Base-by-base conservation (phyloP, 2,329 filamentous ascomycete species). In the Exserohilum rostratum region DNA sequence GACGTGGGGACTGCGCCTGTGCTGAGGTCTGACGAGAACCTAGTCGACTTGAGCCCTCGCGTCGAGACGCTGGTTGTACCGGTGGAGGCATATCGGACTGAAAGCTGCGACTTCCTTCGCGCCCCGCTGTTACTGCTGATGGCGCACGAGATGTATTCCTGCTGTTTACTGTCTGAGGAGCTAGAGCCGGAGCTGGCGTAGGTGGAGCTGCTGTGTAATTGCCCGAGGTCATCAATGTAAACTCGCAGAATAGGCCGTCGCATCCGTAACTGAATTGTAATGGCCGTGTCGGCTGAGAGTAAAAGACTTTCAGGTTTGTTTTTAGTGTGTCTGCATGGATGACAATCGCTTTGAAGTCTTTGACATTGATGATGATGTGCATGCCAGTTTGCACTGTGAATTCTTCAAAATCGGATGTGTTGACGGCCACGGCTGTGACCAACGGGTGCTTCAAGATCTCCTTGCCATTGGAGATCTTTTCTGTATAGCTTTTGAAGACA, bases 191-290 rank as follows among this genome's bases (percentile, higher is more conserved):
- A 30, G 46, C 53, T 39, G 60, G 60, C 10, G 48, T 51, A 30
- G 58, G 31, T 72, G 46, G 73, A 74, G 45, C 44, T 70, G 76
- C 78, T 25, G 70, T 76, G 60, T 78, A 77, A 48, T 91, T 89
- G 12, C 90, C 90, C 7, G 89, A 86, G 1, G 90, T 93, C 89
- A 92, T 93, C 56, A 93, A 82, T 38, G 91, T 88, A 64, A 92
- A 93, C 61, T 93, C 88, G 72, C 87, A 90, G 33, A 84, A 77
- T 29, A 93, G 80, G 30, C 87, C 89, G 53, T 88, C 86, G 37
- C 84, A 82, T 20, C 83, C 81, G 67, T 93, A 93, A 39, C 81
- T 85, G 55, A 93, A 82, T 66, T 91, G 88, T 69, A 93, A 83
- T 1, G 90, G 90, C 13, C 85, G 83, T 13, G 85, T 85, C 3